These are phyloP conservation scores for Blumeria graminis DNA, from an alignment of 2,329 filamentous ascomycete species.

Conservation along the genomic window DNA sequence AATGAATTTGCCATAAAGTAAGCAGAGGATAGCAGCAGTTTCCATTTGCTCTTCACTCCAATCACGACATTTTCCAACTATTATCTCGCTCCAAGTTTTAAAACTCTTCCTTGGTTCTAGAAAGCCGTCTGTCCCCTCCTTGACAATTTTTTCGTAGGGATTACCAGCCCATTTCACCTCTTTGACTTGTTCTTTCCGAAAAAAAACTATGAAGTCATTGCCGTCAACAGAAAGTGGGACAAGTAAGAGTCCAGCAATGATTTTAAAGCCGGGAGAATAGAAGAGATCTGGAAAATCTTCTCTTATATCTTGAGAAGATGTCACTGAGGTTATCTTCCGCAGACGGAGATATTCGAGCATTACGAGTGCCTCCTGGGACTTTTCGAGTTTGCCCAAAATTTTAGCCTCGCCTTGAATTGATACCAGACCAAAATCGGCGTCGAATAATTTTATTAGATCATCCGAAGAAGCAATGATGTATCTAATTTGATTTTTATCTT, in stretches of 20 bases:
- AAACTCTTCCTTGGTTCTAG: constrained; percentile 63
- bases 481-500: constrained; percentile 58
- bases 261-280: constrained; percentile 55
- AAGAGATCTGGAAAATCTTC: constrained; percentile 60
- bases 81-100: constrained; percentile 56
- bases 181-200: constrained; percentile 48
- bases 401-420: constrained; percentile 81
- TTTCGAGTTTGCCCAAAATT: constrained; percentile 47
- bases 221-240: constrained; percentile 58
- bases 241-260: constrained; percentile 56
- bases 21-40: constrained; percentile 63
- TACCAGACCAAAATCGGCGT: constrained; percentile 66
- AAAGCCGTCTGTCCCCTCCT: constrained; percentile 46
- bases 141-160: constrained; percentile 56
- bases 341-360: constrained; percentile 68
- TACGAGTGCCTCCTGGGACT: constrained; percentile 62
- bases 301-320: constrained; percentile 52
- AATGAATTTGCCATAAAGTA: constrained; percentile 70
- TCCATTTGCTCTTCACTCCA: constrained; percentile 81
- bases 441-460: constrained; percentile 59
- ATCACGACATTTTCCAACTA: constrained; percentile 60
- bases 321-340: constrained; percentile 47
- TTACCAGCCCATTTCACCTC: constrained; percentile 65
- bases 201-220: constrained; percentile 73
- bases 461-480: constrained; percentile 82